Conservation (phyloP, 192 early-diverging fungal genomes). For the Backusella psychrophila region DNA sequence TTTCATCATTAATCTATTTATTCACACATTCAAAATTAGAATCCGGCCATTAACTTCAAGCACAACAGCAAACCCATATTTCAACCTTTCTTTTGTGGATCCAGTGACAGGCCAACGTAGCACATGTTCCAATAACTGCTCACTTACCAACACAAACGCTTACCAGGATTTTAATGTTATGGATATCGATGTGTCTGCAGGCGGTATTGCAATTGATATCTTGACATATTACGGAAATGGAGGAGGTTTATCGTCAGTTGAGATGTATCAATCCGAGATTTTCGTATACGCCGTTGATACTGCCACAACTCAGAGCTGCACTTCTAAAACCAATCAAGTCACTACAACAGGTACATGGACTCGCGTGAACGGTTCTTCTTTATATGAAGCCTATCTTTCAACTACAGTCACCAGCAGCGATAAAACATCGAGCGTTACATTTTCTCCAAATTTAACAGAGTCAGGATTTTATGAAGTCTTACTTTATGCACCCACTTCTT, state of each 20-base stretch:
- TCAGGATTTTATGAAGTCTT: conserved; percentile 27
- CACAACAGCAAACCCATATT: conserved; percentile 3
- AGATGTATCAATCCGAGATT: conserved; percentile 33
- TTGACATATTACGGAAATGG: conserved; percentile 33
- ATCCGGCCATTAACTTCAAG: background rate
- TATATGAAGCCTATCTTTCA: conserved; percentile 6
- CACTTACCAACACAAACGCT: background rate
- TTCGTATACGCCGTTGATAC: conserved; percentile 15
- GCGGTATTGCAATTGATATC: conserved; percentile 50
- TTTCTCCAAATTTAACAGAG: conserved; percentile 27
- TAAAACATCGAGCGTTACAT: background rate
- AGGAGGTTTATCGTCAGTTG: conserved; percentile 26
- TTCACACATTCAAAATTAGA: background rate
- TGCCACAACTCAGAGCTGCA: background rate
- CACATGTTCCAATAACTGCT: background rate
- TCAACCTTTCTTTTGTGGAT: conserved; percentile 9
- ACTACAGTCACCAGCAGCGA: background rate
- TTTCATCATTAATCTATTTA: background rate
- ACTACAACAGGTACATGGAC: conserved; percentile 15
- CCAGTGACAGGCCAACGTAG: background rate
- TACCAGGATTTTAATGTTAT: conserved; percentile 42
- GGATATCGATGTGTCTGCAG: conserved; percentile 33
- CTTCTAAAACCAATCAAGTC: background rate
- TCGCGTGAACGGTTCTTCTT: background rate
- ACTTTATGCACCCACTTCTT: conserved; percentile 21